Percentiles rank a stretch among this genome's conserved stretches.
phyloP scores from a whole-genome alignment of 2,329 filamentous ascomycete species.

The Nemania bipapillata region DNA sequence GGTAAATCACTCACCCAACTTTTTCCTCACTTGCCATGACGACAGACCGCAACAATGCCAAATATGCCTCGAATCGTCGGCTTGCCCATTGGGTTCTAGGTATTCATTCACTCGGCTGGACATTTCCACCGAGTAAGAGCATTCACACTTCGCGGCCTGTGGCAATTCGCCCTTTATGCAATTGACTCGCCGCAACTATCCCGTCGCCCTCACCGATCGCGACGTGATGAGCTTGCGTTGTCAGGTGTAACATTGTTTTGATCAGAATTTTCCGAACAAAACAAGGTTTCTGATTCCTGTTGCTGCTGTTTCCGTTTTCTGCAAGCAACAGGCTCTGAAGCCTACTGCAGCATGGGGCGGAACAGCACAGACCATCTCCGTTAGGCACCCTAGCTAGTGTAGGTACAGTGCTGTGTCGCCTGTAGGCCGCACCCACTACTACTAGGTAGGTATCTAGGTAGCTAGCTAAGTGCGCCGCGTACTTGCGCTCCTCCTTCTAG shows the following conservation, averaged over 20 bases:
- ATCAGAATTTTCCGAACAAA: slow-evolving; percentile 38
- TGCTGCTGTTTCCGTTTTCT: slow-evolving; percentile 21
- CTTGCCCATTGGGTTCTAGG: slow-evolving; percentile 17
- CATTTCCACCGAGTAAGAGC: not conserved
- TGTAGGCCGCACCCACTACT: slow-evolving; percentile 9
- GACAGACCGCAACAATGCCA: slow-evolving; percentile 39
- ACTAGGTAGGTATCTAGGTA: too few species aligned
- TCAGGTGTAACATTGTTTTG: slow-evolving; percentile 38
- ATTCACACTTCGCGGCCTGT: not conserved
- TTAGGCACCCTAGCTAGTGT: not conserved
- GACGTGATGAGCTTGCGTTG: slow-evolving; percentile 1
- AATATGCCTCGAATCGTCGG: slow-evolving; percentile 34
- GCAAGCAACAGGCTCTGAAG: slow-evolving; percentile 30
- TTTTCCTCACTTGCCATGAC: slow-evolving; percentile 41
- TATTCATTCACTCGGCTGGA: slow-evolving; percentile 2
- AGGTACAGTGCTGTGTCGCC: not conserved
- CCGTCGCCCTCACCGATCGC: slow-evolving; percentile 11
- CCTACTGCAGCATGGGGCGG: slow-evolving; percentile 19
- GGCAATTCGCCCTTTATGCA: slow-evolving; percentile 4
- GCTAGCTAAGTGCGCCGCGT: not conserved
- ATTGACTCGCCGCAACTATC: slow-evolving; percentile 21
- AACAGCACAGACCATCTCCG: slow-evolving; percentile 29
- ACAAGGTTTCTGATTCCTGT: slow-evolving; percentile 31
- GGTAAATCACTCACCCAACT: slow-evolving; percentile 43
- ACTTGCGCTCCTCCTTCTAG: not conserved